Evolutionary conservation across 2,329 filamentous ascomycete species (phyloP).

Genomic region (Alternaria rosae): DNA sequence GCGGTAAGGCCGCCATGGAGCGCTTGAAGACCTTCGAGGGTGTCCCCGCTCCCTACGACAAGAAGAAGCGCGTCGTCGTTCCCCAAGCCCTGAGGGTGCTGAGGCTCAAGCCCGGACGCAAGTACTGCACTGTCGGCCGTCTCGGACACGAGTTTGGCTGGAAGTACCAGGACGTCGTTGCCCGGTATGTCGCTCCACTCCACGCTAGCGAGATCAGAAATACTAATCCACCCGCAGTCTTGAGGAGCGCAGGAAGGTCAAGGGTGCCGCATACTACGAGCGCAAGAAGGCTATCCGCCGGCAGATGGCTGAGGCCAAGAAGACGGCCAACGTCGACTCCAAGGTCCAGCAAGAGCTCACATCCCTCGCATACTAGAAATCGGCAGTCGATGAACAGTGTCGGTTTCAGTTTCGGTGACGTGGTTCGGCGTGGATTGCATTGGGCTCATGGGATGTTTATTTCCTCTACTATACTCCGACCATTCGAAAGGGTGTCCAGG

Average conservation of each 20-base stretch:
- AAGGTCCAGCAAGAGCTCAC: constrained; percentile 90
- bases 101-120: constrained; percentile 97
- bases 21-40: constrained; percentile 99
- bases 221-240: constrained; percentile 67
- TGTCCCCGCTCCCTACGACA: constrained; percentile 98
- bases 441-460: constrained; percentile 50
- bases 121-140: constrained; percentile 99
- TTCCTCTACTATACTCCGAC: constrained; percentile 48
- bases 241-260: constrained; percentile 99
- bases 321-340: constrained; percentile 84
- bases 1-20: constrained; percentile 94
- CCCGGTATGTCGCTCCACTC: constrained; percentile 73
- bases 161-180: constrained; percentile 99
- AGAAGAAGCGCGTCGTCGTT: constrained; percentile 99
- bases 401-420: constrained; percentile 39
- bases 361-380: constrained; percentile 84
- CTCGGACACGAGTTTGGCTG: constrained; percentile 99
- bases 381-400: constrained; percentile 43
- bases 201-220: neutral
- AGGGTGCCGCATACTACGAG: constrained; percentile 99
- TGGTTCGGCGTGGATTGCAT: constrained; percentile 49
- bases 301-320: constrained; percentile 91
- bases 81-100: constrained; percentile 97
- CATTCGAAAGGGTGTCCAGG: constrained; percentile 48
- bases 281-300: constrained; percentile 97